Evolutionary conservation across 2,329 filamentous ascomycete genomes (phyloP).

Genomic region (Polytolypa hystricis): DNA sequence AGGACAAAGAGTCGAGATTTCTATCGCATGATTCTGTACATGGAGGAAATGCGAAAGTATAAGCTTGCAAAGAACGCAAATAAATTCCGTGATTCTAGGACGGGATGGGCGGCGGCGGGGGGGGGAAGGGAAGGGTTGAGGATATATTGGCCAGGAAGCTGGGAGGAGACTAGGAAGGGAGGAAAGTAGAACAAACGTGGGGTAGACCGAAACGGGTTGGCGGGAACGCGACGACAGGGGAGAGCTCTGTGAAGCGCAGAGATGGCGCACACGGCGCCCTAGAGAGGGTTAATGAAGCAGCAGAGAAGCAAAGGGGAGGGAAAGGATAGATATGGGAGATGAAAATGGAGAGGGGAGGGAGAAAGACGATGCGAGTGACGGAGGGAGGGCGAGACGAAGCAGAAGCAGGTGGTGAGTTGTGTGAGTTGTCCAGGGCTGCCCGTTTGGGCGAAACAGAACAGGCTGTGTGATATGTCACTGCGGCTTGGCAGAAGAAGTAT

Average conservation of each 20-base stretch:
- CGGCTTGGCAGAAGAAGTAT: no score
- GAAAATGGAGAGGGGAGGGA: no score
- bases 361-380: no score
- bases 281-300: constrained; percentile 2
- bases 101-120: not conserved
- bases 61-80: not conserved
- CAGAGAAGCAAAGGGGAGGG: no score
- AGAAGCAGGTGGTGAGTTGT: no score
- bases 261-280: constrained; percentile 7
- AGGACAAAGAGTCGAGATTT: constrained; percentile 10
- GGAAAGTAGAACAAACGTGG: constrained; percentile 2
- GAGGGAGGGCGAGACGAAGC: no score
- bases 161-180: not conserved
- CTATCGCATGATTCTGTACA: constrained; percentile 31
- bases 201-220: constrained; percentile 1
- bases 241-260: not conserved
- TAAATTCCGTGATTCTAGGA: not conserved
- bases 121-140: not conserved
- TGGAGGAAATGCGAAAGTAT: constrained; percentile 10
- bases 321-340: no score
- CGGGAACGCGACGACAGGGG: not conserved
- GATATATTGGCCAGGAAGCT: not conserved
- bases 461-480: no score
- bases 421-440: no score
- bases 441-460: no score